A percentile compares a stretch with the other conserved stretches of the same genome.
Evolutionary conservation across 352 stramenopile species (phyloP).

Genomic region (Phytophthora parvispora): DNA sequence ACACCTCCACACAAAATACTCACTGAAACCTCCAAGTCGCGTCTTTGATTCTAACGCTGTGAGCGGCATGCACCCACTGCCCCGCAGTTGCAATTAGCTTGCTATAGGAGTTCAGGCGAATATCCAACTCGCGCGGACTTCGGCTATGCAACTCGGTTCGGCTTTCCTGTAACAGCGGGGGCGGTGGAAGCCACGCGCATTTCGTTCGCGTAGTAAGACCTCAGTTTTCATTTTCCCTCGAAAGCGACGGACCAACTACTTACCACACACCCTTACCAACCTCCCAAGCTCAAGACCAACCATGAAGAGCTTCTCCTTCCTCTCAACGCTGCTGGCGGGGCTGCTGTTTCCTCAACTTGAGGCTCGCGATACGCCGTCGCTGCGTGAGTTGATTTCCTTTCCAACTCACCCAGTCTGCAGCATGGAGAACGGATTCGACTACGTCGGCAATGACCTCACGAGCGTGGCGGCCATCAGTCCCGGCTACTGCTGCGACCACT

Average conservation of each 20-base stretch:
- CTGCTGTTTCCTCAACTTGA: not conserved
- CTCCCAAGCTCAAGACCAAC: not conserved
- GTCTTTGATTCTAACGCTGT: not conserved
- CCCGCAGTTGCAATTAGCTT: no score
- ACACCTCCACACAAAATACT: not conserved
- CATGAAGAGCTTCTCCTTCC: not conserved
- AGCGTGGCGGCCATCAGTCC: not conserved
- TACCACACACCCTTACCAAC: not conserved
- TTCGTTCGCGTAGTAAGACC: not conserved
- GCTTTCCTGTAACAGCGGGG: not conserved
- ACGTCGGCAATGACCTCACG: slow-evolving; percentile 2
- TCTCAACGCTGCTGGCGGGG: not conserved
- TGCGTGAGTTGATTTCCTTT: not conserved
- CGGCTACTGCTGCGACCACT: slow-evolving; percentile 7
- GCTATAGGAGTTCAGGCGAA: not conserved
- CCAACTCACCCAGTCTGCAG: not conserved
- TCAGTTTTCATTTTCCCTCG: slow-evolving; percentile 4
- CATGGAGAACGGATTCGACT: slow-evolving; percentile 7
- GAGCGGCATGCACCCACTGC: no score
- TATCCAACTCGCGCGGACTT: not conserved
- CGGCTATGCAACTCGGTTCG: not conserved
- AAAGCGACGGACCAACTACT: not conserved
- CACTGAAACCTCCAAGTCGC: not conserved
- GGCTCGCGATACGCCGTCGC: not conserved
- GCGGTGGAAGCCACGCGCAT: no score